A percentile compares a stretch with the other conserved stretches of the same genome.
Evolutionary conservation across 768 basidiomycete species (phyloP).

Genomic region (Pisolithus marmoratus): DNA sequence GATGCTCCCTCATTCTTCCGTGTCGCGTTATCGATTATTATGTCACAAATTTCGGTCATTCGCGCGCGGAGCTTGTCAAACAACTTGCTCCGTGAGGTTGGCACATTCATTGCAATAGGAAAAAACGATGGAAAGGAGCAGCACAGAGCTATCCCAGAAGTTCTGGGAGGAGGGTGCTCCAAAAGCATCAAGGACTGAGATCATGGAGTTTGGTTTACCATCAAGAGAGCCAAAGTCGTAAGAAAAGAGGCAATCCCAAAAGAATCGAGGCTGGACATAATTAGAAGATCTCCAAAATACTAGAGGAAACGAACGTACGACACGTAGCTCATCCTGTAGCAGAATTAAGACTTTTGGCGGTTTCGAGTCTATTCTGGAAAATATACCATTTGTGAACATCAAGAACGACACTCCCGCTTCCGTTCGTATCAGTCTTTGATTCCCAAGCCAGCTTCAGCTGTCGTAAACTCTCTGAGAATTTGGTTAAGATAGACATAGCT

Average conservation of each 20-base stretch:
- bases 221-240: constrained; percentile 39
- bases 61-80: no score
- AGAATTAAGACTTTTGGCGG: background rate
- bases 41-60: no score
- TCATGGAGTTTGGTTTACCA: constrained; percentile 26
- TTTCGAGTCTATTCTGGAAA: background rate
- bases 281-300: background rate
- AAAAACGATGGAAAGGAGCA: constrained; percentile 31
- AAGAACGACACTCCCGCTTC: constrained; percentile 17
- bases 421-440: constrained; percentile 6
- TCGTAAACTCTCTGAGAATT: constrained; percentile 3
- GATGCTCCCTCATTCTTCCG: constrained; percentile 11
- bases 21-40: no score
- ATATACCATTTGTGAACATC: constrained; percentile 29
- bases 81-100: no score
- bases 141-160: constrained; percentile 6
- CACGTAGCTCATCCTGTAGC: constrained; percentile 21
- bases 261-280: constrained; percentile 33
- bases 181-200: constrained; percentile 12
- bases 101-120: constrained; percentile 2
- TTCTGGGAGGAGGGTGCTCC: constrained; percentile 9
- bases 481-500: background rate
- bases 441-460: constrained; percentile 25
- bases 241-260: constrained; percentile 42
- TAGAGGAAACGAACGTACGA: constrained; percentile 6